phyloP scores from a whole-genome alignment of 768 basidiomycete species.

The Mycena belliarum region DNA sequence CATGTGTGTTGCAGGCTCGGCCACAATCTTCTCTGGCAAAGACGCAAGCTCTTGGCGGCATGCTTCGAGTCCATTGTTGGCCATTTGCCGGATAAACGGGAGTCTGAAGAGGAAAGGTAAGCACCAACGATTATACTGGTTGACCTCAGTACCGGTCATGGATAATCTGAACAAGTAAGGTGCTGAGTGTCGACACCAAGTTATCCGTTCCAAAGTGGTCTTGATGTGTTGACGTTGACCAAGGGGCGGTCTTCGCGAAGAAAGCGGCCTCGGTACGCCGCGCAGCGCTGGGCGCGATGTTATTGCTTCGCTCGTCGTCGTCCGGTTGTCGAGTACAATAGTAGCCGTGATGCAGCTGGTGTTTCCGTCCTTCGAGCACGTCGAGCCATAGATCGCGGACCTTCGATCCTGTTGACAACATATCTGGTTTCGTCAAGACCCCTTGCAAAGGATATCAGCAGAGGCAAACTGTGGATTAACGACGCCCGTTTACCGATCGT shows the following conservation, averaged over 20 bases:
- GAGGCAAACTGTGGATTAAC: not conserved
- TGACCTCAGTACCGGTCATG: conserved; percentile 9
- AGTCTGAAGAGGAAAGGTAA: not conserved
- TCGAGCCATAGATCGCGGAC: conserved; percentile 43
- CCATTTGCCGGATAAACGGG: conserved; percentile 28
- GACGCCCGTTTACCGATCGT: conserved; percentile 56
- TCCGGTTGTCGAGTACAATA: conserved; percentile 46
- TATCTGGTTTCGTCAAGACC: conserved; percentile 59
- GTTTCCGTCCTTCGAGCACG: conserved; percentile 39
- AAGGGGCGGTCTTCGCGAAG: conserved; percentile 37
- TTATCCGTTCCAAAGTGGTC: conserved; percentile 38
- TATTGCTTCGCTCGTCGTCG: conserved; percentile 34
- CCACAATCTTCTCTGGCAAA: conserved; percentile 31
- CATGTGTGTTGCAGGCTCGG: conserved; percentile 39
- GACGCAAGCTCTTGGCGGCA: conserved; percentile 28
- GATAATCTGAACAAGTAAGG: conserved; percentile 38
- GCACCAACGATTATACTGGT: not conserved
- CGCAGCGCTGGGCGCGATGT: conserved; percentile 32
- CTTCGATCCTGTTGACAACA: conserved; percentile 39
- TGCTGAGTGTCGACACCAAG: conserved; percentile 36
- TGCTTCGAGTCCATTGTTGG: conserved; percentile 27
- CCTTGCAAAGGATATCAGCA: conserved; percentile 30
- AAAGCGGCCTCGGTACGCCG: conserved; percentile 37
- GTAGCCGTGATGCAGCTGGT: conserved; percentile 42
- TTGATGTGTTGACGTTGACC: conserved; percentile 29